phyloP scores from a whole-genome alignment of 2,329 filamentous ascomycete genomes.

The Colletotrichum karsti region DNA sequence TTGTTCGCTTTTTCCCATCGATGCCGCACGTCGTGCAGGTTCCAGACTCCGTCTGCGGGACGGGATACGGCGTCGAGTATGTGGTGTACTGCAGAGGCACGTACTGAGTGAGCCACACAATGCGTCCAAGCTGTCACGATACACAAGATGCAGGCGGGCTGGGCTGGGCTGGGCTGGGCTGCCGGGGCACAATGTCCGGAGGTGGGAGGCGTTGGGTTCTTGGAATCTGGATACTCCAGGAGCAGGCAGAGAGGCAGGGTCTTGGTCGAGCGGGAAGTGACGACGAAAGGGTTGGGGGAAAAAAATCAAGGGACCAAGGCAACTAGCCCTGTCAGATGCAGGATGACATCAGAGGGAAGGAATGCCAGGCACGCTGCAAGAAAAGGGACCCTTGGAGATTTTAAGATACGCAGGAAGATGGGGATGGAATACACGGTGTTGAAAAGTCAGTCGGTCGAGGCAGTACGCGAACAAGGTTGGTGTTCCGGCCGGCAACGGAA shows the following conservation, averaged over 20 bases:
- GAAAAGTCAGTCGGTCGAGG: neutral
- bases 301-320: slow-evolving; percentile 20
- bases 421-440: neutral
- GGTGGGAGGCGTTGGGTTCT: neutral
- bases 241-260: too few relatives aligned
- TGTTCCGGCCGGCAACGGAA: neutral
- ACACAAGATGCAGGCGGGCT: too few relatives aligned
- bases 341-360: slow-evolving; percentile 26
- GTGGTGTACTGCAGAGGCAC: too few relatives aligned
- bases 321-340: slow-evolving; percentile 19
- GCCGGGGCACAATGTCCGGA: slow-evolving; percentile 13
- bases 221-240: neutral
- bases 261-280: neutral
- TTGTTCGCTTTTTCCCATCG: too few relatives aligned
- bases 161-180: too few relatives aligned
- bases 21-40: neutral
- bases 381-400: neutral
- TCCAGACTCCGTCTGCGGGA: neutral
- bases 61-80: neutral
- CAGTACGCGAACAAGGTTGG: neutral
- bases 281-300: too few relatives aligned
- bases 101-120: neutral
- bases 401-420: neutral
- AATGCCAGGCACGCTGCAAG: neutral
- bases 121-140: too few relatives aligned